Evolutionary conservation across 129 eudicot species (phyloP).

Genomic region (Scalesia atractyloides): DNA sequence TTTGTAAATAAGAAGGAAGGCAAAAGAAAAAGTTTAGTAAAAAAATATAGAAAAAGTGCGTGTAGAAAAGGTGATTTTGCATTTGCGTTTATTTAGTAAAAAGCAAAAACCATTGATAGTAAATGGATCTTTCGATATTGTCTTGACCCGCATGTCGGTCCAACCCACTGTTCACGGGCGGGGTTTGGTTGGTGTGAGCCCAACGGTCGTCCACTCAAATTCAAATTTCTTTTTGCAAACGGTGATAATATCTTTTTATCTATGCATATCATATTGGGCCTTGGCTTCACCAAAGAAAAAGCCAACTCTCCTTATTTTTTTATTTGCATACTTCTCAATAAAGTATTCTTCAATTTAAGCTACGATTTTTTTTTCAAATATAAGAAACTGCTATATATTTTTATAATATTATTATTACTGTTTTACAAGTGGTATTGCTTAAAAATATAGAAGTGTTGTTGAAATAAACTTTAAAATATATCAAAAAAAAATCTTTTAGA

Average conservation of each 20-base stretch:
- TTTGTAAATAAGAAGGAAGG: not conserved
- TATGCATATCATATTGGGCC: not conserved
- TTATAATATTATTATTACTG: no score
- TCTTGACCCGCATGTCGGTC: constrained; percentile 25
- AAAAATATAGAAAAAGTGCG: not conserved
- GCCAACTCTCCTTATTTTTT: not conserved
- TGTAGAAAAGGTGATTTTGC: constrained; percentile 7
- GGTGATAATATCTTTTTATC: constrained; percentile 17
- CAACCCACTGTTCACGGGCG: constrained; percentile 7
- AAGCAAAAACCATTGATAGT: constrained; percentile 4
- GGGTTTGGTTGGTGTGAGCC: constrained; percentile 13
- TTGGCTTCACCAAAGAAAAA: not conserved
- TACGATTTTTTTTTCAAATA: not conserved
- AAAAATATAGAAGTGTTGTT: no score
- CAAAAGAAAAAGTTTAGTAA: not conserved
- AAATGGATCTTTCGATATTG: constrained; percentile 30
- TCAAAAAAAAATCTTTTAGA: no score
- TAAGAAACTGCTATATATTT: not conserved
- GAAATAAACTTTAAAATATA: no score
- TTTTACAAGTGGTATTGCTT: no score
- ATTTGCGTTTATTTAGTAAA: constrained; percentile 29
- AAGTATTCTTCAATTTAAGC: not conserved
- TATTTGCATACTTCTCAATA: not conserved
- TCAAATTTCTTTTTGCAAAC: constrained; percentile 21
- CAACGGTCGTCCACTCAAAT: constrained; percentile 38